Evolutionary conservation across 2,329 filamentous ascomycete genomes (phyloP), one percentile per base, ranked within the genome.

Genomic region (Arthrobotrys sphaeroides): DNA sequence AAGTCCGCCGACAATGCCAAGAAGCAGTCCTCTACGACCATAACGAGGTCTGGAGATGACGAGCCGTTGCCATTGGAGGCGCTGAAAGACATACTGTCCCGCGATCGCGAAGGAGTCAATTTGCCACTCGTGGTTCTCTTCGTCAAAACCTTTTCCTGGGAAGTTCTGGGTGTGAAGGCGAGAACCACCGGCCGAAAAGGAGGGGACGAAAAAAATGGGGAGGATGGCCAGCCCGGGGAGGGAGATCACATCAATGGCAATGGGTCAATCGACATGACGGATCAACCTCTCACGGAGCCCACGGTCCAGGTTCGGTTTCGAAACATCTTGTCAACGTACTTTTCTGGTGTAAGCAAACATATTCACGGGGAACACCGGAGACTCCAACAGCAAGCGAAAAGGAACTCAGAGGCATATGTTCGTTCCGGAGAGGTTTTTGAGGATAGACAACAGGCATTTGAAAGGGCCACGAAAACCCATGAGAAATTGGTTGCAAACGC

Each of bases 371-470:
- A 98, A 80, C 95, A 99, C 82, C 95, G 96, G 82, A 90, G 91
- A 42, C 90, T 99, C 42, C 88, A 90, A 62, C 89, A 88, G 24
- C 95, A 99, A 83, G 93, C 92, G 64, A 92, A 93, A 77, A 93
- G 94, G 79, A 99, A 99, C 83, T 94, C 95, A 0, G 95, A 99
- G 83, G 95, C 94, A 4, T 99, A 99, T 80, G 94, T 99, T 80
- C 97, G 97, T 81, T 98, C 95, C 38, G 95, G 95, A 1, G 95
- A 99, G 81, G 94, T 99, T 3, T 98, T 99, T 78, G 95, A 99
- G 82, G 95, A 99, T 81, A 91, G 95, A 59, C 95, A 99, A 82
- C 89, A 93, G 64, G 98, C 94, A 81, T 97, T 96, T 79, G 96
- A 99, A 82, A 97, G 94, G 82, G 91, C 95, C 79, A 86, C 94